These are phyloP conservation scores for Stentor coeruleus DNA, from an alignment of 73 alveolate species.

Conservation along the genomic window DNA sequence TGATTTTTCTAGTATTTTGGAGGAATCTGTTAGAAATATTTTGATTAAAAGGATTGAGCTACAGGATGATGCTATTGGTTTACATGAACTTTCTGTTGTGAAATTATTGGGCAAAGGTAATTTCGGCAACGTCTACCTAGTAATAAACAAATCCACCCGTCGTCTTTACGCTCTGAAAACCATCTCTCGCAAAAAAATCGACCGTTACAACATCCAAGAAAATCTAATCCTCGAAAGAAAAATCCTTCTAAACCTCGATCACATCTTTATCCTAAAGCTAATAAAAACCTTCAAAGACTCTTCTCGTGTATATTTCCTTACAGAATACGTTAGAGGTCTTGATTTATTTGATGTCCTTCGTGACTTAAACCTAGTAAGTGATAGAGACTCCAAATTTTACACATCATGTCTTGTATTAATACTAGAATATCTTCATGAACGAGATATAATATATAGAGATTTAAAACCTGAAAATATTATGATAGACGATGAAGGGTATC, in stretches of 20 bases:
- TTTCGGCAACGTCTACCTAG: slow-evolving; percentile 64
- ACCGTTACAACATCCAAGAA: slow-evolving; percentile 25
- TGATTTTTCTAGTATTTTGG: slow-evolving; percentile 57
- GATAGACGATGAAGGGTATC: slow-evolving; percentile 66
- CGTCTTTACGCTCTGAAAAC: slow-evolving; percentile 66
- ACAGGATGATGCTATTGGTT: slow-evolving; percentile 39
- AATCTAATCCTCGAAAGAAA: slow-evolving; percentile 43
- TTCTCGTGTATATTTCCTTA: slow-evolving; percentile 52
- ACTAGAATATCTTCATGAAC: slow-evolving; percentile 56
- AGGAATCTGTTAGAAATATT: slow-evolving; percentile 52
- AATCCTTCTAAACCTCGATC: slow-evolving; percentile 59
- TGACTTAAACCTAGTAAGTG: slow-evolving; percentile 42
- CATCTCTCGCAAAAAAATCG: background rate
- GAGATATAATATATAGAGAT: slow-evolving; percentile 71
- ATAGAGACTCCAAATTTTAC: slow-evolving; percentile 57
- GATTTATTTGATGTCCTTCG: slow-evolving; percentile 51
- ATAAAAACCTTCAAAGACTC: slow-evolving; percentile 61
- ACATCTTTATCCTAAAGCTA: slow-evolving; percentile 70
- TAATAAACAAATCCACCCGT: slow-evolving; percentile 39
- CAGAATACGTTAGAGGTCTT: slow-evolving; percentile 63
- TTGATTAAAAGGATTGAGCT: slow-evolving; percentile 52
- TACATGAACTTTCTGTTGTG: slow-evolving; percentile 48
- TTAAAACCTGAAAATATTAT: slow-evolving; percentile 78
- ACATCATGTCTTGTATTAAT: too few species aligned
- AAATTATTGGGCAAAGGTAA: slow-evolving; percentile 63